These are phyloP conservation scores for Sergeia podlipaevii DNA, from an alignment of 208 protist species.

Conservation along the genomic window DNA sequence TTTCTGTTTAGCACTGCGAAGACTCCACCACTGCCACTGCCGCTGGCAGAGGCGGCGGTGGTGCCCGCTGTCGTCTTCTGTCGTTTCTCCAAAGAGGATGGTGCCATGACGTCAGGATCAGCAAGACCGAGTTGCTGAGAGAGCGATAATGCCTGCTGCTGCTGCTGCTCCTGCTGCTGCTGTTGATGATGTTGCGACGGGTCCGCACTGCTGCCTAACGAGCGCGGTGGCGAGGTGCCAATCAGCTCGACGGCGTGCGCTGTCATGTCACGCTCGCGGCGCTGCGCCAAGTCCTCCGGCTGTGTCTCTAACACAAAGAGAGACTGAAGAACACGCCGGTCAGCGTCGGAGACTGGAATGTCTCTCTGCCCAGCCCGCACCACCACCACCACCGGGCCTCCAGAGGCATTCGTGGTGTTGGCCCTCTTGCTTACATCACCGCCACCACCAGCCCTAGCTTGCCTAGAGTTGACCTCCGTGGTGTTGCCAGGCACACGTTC, in stretches of 20 bases:
- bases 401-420: too few species aligned
- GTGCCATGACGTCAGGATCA: background rate
- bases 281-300: constrained; percentile 25
- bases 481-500: background rate
- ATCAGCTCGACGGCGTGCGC: background rate
- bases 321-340: constrained; percentile 21
- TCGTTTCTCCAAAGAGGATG: background rate
- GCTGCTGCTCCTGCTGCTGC: background rate
- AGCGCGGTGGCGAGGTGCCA: background rate
- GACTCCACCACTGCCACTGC: constrained; percentile 12
- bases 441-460: too few species aligned
- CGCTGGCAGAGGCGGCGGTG: too few species aligned
- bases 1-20: background rate
- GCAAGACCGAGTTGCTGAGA: background rate
- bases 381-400: background rate
- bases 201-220: background rate
- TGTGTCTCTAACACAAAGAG: constrained; percentile 41
- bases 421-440: background rate
- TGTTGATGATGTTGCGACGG: too few species aligned
- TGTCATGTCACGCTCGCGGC: constrained; percentile 18
- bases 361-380: background rate
- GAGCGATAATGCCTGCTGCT: background rate
- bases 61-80: too few species aligned
- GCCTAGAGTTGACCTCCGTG: background rate
- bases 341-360: constrained; percentile 1